phyloP scores from a whole-genome alignment of 2,329 filamentous ascomycete genomes.

The Colletotrichum aenigma region DNA sequence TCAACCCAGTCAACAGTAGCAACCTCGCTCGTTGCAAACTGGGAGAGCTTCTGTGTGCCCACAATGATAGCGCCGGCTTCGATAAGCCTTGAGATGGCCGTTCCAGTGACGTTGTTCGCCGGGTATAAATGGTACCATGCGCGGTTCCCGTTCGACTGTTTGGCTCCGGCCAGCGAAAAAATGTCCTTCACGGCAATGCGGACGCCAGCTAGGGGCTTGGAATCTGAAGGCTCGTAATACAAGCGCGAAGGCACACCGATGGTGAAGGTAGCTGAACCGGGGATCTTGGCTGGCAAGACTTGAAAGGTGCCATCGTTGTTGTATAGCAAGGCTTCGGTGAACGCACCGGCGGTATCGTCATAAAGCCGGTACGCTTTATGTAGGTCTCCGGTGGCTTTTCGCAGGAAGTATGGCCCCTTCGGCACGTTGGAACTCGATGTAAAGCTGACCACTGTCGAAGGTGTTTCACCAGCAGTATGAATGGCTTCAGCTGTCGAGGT shows the following conservation, averaged over 20 bases:
- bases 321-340: conserved; percentile 7
- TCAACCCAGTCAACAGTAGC: conserved; percentile 55
- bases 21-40: conserved; percentile 47
- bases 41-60: conserved; percentile 50
- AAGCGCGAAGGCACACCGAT: conserved; percentile 60
- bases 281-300: conserved; percentile 15
- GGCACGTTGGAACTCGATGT: background rate
- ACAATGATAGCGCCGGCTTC: conserved; percentile 61
- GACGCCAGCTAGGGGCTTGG: conserved; percentile 54
- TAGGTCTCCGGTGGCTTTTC: background rate
- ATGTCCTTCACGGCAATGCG: conserved; percentile 66
- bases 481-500: background rate
- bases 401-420: background rate
- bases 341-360: conserved; percentile 10
- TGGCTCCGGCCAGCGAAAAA: conserved; percentile 56
- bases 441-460: background rate
- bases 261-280: conserved; percentile 11
- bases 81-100: conserved; percentile 60
- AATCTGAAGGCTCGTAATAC: conserved; percentile 52
- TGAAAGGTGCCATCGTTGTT: background rate
- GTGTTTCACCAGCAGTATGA: accelerated
- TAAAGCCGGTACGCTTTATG: background rate
- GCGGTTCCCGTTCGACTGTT: conserved; percentile 59
- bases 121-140: conserved; percentile 63
- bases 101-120: conserved; percentile 49